Conservation (phyloP, 108 stramenopile genomes). For the Thalassiosira profunda region DNA sequence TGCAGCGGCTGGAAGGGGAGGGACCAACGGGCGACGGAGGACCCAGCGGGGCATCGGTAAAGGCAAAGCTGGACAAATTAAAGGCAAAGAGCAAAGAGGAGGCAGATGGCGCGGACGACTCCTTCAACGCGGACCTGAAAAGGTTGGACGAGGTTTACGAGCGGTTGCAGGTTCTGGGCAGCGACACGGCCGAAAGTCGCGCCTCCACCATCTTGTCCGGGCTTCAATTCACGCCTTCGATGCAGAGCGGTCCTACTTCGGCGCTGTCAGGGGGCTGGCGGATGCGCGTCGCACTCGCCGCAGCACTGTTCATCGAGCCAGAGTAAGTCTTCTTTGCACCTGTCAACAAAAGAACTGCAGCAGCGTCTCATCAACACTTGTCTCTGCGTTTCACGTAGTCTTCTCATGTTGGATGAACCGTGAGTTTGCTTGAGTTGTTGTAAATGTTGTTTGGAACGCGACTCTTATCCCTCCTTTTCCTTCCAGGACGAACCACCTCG, state of each 20-base stretch:
- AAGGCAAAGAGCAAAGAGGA: conserved; percentile 24
- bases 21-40: conserved; percentile 12
- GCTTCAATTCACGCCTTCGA: conserved; percentile 91
- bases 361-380: no score
- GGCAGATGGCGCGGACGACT: conserved; percentile 45
- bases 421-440: neutral
- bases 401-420: conserved; percentile 80
- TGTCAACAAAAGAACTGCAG: no score
- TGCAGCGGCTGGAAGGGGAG: conserved; percentile 61
- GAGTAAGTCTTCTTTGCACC: neutral
- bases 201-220: conserved; percentile 92
- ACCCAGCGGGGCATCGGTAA: conserved; percentile 35
- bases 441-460: conserved; percentile 12
- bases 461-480: conserved; percentile 46
- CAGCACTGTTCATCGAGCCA: conserved; percentile 95
- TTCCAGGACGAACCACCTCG: conserved; percentile 75
- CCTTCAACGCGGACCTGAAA: conserved; percentile 75
- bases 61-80: conserved; percentile 58
- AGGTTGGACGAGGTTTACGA: conserved; percentile 90
- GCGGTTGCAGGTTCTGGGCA: conserved; percentile 81
- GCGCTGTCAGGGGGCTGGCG: conserved; percentile 96
- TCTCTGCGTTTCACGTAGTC: conserved; percentile 50
- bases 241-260: conserved; percentile 90
- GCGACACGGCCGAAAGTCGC: conserved; percentile 91
- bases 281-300: conserved; percentile 98